phyloP scores from a whole-genome alignment of 2,329 filamentous ascomycete species.

The Aspergillus hortae region DNA sequence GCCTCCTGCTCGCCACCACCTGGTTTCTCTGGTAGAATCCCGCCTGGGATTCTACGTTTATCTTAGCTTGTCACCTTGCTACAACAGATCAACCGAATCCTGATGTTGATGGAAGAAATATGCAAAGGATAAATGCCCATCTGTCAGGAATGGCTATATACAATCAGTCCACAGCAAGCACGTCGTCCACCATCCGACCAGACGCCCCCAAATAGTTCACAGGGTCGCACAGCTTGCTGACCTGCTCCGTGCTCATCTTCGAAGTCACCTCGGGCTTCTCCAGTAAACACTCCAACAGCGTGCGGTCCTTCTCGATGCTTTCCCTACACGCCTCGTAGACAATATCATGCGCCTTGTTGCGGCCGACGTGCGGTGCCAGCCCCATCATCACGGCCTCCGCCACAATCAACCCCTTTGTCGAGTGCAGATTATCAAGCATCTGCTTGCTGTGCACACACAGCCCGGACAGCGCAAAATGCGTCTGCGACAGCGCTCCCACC shows the following conservation, averaged over 20 bases:
- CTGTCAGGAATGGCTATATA: neutral
- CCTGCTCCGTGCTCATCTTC: slow-evolving; percentile 43
- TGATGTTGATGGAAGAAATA: neutral
- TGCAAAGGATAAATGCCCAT: neutral
- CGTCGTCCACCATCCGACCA: slow-evolving; percentile 31
- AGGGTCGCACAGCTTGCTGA: slow-evolving; percentile 56
- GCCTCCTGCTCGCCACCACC: too few species aligned
- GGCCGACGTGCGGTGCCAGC: slow-evolving; percentile 50
- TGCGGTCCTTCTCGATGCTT: slow-evolving; percentile 44
- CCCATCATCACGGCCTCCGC: slow-evolving; percentile 61
- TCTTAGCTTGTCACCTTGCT: too few species aligned
- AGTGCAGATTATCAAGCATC: slow-evolving; percentile 52
- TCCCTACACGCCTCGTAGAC: slow-evolving; percentile 54
- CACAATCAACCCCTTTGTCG: slow-evolving; percentile 53
- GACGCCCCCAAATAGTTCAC: slow-evolving; percentile 43
- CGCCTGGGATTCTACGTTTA: too few species aligned
- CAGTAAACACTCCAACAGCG: slow-evolving; percentile 44
- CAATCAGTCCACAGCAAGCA: neutral
- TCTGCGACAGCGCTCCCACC: slow-evolving; percentile 52
- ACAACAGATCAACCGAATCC: too few species aligned
- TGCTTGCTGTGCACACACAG: slow-evolving; percentile 49
- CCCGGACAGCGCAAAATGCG: slow-evolving; percentile 51
- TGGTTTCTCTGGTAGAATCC: too few species aligned
- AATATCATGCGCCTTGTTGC: slow-evolving; percentile 54
- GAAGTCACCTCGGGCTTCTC: slow-evolving; percentile 38